Conservation (phyloP, 2,329 filamentous ascomycete species). For the Fusarium pseudoanthophilum region DNA sequence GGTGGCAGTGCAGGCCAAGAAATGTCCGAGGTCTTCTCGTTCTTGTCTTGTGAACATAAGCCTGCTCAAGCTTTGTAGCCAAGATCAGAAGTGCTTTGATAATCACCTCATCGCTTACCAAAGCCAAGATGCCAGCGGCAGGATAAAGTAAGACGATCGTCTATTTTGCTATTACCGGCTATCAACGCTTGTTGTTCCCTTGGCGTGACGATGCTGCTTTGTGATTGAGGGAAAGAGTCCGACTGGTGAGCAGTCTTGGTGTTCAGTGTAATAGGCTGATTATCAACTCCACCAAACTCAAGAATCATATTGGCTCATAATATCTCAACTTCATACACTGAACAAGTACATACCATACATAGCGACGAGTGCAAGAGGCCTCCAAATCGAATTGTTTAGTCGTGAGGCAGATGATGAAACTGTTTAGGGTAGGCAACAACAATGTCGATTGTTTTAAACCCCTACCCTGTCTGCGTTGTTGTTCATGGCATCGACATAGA, state of each 20-base stretch:
- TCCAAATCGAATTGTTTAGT: background rate
- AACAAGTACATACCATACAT: background rate
- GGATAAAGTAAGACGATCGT: background rate
- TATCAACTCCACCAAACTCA: background rate
- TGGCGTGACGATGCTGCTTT: background rate
- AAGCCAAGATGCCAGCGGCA: background rate
- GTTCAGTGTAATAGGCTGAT: background rate
- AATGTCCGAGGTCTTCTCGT: background rate
- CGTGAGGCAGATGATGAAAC: background rate
- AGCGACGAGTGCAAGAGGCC: background rate
- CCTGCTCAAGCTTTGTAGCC: conserved; percentile 40
- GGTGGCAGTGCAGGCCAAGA: conserved; percentile 43
- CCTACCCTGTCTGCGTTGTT: background rate
- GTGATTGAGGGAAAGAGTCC: background rate
- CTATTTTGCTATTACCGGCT: background rate
- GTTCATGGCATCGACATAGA: background rate
- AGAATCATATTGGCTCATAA: background rate
- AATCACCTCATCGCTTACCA: conserved; percentile 18
- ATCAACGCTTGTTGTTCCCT: background rate
- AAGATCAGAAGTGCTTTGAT: conserved; percentile 17
- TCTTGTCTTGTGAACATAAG: conserved; percentile 26
- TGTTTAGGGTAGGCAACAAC: background rate
- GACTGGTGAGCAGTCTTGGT: background rate
- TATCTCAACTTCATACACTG: background rate
- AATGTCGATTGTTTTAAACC: too few species aligned